A percentile compares a stretch with the other conserved stretches of the same genome.
These are phyloP conservation scores for Mortierella sp. DNA, from an alignment of 371 early-diverging fungal genomes.

Conservation along the genomic window DNA sequence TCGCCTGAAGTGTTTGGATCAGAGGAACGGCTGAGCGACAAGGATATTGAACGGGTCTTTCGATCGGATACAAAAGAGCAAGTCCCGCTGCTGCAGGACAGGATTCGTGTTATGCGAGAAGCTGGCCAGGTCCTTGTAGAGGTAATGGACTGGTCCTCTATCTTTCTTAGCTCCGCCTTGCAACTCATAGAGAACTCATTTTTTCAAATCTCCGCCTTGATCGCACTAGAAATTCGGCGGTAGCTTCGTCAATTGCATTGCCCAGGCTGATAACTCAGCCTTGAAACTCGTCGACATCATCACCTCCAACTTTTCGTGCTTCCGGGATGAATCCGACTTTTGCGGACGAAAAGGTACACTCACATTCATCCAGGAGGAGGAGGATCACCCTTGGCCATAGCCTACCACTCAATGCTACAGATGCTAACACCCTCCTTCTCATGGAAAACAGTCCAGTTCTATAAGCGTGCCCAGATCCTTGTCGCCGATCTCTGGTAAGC, in stretches of 20 bases:
- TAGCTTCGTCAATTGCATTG: slow-evolving; percentile 71
- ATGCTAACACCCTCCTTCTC: neutral
- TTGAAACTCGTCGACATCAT: slow-evolving; percentile 68
- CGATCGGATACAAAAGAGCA: slow-evolving; percentile 70
- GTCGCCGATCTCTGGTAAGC: slow-evolving; percentile 87
- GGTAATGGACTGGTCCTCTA: too few species aligned
- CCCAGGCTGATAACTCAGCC: slow-evolving; percentile 64
- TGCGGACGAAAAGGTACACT: slow-evolving; percentile 70
- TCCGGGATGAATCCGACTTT: slow-evolving; percentile 75
- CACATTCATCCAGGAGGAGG: too few species aligned
- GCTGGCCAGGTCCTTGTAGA: slow-evolving; percentile 75
- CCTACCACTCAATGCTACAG: neutral
- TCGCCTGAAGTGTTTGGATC: slow-evolving; percentile 64
- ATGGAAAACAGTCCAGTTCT: slow-evolving; percentile 64
- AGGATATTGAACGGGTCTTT: slow-evolving; percentile 68
- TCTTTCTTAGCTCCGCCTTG: too few species aligned
- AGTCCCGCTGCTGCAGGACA: slow-evolving; percentile 72
- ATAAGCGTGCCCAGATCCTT: slow-evolving; percentile 90
- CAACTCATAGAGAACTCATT: too few species aligned
- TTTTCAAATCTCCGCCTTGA: too few species aligned
- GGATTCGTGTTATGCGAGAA: slow-evolving; percentile 74
- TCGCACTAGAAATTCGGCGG: slow-evolving; percentile 71
- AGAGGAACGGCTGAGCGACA: slow-evolving; percentile 50
- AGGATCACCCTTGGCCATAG: too few species aligned
- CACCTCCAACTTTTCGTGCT: slow-evolving; percentile 73